Percentiles rank a stretch among this genome's conserved stretches.
Evolutionary conservation across 441 rosid species (phyloP).

Genomic region (Erodium moschatum): DNA sequence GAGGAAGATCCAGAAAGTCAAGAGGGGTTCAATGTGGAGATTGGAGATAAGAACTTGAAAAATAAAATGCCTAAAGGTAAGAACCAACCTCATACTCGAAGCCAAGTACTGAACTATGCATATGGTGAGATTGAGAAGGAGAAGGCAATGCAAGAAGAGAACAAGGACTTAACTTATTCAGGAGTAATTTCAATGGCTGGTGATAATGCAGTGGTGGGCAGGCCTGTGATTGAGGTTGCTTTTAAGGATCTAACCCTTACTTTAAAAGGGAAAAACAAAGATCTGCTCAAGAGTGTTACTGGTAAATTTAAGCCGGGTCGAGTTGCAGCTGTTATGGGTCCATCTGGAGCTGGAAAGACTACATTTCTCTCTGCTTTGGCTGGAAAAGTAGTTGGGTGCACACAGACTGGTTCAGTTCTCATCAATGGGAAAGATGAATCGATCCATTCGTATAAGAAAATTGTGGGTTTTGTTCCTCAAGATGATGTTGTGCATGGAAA

Average conservation of each 20-base stretch:
- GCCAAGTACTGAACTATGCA: conserved; percentile 90
- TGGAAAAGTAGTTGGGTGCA: conserved; percentile 78
- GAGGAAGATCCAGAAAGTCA: conserved; percentile 54
- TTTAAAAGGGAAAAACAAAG: conserved; percentile 67
- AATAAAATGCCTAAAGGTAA: conserved; percentile 67
- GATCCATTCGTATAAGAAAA: conserved; percentile 71
- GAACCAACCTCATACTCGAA: conserved; percentile 58
- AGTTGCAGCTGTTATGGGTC: conserved; percentile 97
- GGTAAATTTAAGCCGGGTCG: conserved; percentile 86
- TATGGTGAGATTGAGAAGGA: conserved; percentile 90
- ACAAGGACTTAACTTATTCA: conserved; percentile 75
- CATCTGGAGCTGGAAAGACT: conserved; percentile 97
- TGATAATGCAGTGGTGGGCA: conserved; percentile 48
- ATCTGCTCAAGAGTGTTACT: conserved; percentile 71
- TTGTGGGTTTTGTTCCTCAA: conserved; percentile 90
- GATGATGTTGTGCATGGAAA: conserved; percentile 98
- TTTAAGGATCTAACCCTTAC: conserved; percentile 78
- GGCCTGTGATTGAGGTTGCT: conserved; percentile 63
- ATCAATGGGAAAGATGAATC: conserved; percentile 72
- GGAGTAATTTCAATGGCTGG: conserved; percentile 80
- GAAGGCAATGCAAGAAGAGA: conserved; percentile 72
- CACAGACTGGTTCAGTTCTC: conserved; percentile 53
- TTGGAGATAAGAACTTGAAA: conserved; percentile 58
- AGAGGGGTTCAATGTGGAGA: conserved; percentile 60
- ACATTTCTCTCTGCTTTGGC: conserved; percentile 88